Percentiles rank a stretch among this genome's conserved stretches.
Conservation (phyloP, 768 basidiomycete genomes). For the Psilocybe cubensis region DNA sequence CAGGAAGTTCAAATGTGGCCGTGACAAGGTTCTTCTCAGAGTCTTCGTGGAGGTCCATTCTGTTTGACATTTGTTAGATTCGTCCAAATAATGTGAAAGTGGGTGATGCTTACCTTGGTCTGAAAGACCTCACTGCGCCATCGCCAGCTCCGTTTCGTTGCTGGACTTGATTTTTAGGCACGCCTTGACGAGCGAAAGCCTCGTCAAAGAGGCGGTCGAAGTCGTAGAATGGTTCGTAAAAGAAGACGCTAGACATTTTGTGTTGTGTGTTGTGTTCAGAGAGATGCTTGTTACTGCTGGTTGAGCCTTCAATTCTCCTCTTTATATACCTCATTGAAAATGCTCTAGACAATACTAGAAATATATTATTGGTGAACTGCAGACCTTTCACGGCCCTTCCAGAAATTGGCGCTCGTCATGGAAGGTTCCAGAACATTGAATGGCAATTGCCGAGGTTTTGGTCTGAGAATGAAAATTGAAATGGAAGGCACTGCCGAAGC, state of each 20-base stretch:
- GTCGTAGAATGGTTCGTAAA: slow-evolving; percentile 11
- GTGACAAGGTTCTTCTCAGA: slow-evolving; percentile 49
- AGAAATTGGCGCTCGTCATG: no score
- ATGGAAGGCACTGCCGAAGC: no score
- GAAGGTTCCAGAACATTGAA: no score
- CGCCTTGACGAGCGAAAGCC: not conserved
- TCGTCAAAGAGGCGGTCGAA: slow-evolving; percentile 5
- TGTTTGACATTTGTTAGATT: slow-evolving; percentile 19
- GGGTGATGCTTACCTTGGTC: slow-evolving; percentile 31
- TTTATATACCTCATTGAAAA: not conserved
- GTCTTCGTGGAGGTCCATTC: slow-evolving; percentile 61
- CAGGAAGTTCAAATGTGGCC: slow-evolving; percentile 62
- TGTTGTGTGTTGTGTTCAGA: not conserved
- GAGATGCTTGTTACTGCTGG: not conserved
- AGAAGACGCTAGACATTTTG: slow-evolving; percentile 4
- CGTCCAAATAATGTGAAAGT: not conserved
- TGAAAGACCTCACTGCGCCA: slow-evolving; percentile 24
- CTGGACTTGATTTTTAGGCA: slow-evolving; percentile 8
- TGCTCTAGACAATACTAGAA: not conserved
- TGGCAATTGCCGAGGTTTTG: no score
- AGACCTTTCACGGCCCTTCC: no score
- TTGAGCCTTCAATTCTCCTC: not conserved
- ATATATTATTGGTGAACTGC: no score
- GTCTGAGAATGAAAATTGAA: no score
- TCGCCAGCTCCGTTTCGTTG: slow-evolving; percentile 9